Base-by-base conservation (phyloP, 257 asterid species). In the Cynanchum wilfordii region DNA sequence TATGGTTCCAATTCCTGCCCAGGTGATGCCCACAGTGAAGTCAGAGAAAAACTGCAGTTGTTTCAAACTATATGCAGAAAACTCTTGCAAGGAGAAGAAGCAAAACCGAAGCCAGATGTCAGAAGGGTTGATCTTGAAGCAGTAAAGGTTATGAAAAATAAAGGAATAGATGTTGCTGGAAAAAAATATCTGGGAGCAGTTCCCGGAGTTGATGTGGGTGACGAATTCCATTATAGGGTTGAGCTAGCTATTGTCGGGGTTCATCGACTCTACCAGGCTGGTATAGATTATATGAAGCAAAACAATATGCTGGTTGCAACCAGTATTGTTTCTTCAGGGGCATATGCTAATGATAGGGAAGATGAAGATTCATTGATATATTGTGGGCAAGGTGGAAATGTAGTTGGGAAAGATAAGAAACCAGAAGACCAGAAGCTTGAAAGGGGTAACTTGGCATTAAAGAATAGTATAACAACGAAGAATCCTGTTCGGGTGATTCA, bases 301-400 rank as follows among this genome's bases (percentile, higher is more conserved):
- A 44, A 84, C 13, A 90, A 84, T 7, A 55, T 36, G 64, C 74
- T 52, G 20, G 82, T 91, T 78, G 96, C 96, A 62, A 80, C 80
- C 50, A 93, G 98, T 82, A 72, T 93, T 55, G 97, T 93, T 75
- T 76, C 96, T 63, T 89, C 96, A 22, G 97, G 97, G 66, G 88
- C 77, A 66, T 91, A 89, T 85, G 79, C 80, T 22, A 89, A 89
- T 81, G 93, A 87, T 24, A 55, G 79, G 59, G 92, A 84, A 51
- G 80, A 87, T 44, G 84, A 92, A 38, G 92, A 91, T 67, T 82
- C 82, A 70, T 72, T 93, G 67, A 79, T 80, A 58, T 93, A 93
- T 84, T 86, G 89, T 49, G 97, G 98, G 36, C 94, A 87, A 74
- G 97, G 96, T 15, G 98, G 96, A 70, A 87, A 89, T 42, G 30